These are phyloP conservation scores for Aspergillus sojae DNA, from an alignment of 2,329 filamentous ascomycete genomes.

Conservation along the genomic window DNA sequence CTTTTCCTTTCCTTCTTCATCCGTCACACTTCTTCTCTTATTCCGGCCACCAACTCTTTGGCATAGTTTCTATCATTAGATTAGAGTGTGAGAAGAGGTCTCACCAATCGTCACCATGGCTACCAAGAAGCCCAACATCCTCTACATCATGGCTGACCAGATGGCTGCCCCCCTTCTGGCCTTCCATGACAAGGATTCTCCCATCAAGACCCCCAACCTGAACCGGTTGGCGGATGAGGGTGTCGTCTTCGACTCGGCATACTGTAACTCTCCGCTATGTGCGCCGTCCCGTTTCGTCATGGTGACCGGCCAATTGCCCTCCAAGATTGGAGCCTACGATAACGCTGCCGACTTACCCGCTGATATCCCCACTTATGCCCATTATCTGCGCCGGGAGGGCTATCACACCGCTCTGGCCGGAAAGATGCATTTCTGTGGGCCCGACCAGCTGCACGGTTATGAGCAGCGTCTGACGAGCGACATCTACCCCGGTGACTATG, in stretches of 20 bases:
- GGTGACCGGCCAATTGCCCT: slow-evolving; percentile 88
- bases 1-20: slow-evolving; percentile 11
- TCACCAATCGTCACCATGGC: slow-evolving; percentile 31
- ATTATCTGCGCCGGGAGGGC: slow-evolving; percentile 80
- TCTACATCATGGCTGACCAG: slow-evolving; percentile 97
- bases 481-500: slow-evolving; percentile 92
- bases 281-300: slow-evolving; percentile 92
- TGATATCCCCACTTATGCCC: slow-evolving; percentile 87
- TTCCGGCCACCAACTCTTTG: not conserved
- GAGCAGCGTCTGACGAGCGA: slow-evolving; percentile 91
- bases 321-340: slow-evolving; percentile 89
- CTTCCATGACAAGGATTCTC: slow-evolving; percentile 85
- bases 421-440: slow-evolving; percentile 96
- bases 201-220: slow-evolving; percentile 90
- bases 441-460: slow-evolving; percentile 89
- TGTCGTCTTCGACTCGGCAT: slow-evolving; percentile 90
- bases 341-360: slow-evolving; percentile 84
- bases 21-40: slow-evolving; percentile 5
- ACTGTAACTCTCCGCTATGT: slow-evolving; percentile 91
- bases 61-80: not conserved
- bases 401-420: slow-evolving; percentile 91
- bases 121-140: slow-evolving; percentile 68
- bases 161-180: slow-evolving; percentile 86
- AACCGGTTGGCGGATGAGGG: slow-evolving; percentile 78
- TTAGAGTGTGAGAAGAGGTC: slow-evolving; percentile 7